Evolutionary conservation across 345 rosid species (phyloP).

Genomic region (Gossypium longicalyx): DNA sequence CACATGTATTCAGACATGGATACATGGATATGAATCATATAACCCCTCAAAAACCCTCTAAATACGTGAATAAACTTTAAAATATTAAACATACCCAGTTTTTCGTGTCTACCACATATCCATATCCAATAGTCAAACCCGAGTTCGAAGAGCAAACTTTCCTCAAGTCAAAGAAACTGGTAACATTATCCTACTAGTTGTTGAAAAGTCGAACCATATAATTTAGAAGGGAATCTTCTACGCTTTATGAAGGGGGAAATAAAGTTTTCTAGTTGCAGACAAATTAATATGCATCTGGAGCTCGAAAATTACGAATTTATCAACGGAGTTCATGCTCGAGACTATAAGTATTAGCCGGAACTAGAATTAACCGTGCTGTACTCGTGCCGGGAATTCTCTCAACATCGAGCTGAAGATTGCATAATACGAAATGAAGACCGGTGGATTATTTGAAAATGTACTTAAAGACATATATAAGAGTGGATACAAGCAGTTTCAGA

Average conservation of each 20-base stretch:
- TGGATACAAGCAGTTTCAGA: background rate
- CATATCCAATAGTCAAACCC: too few species aligned
- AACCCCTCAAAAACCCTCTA: too few species aligned
- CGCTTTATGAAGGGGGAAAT: background rate
- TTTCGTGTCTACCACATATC: background rate
- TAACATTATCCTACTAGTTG: too few species aligned
- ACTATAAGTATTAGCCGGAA: background rate
- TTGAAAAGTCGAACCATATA: too few species aligned
- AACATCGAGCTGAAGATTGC: background rate
- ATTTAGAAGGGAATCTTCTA: too few species aligned
- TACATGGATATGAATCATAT: too few species aligned
- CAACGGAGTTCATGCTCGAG: background rate
- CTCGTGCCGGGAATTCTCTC: background rate
- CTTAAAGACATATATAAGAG: background rate
- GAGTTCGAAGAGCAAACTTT: background rate
- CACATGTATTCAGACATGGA: too few species aligned
- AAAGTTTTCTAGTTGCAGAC: background rate
- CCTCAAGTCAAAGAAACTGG: background rate
- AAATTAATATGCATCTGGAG: background rate
- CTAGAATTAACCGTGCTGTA: background rate
- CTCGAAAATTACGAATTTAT: background rate
- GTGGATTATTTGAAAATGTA: background rate
- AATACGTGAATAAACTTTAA: too few species aligned
- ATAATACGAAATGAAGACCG: background rate
- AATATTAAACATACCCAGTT: too few species aligned